A percentile compares a stretch with the other conserved stretches of the same genome.
These are phyloP conservation scores for Albugo laibachii DNA, from an alignment of 352 stramenopile species.

Conservation along the genomic window DNA sequence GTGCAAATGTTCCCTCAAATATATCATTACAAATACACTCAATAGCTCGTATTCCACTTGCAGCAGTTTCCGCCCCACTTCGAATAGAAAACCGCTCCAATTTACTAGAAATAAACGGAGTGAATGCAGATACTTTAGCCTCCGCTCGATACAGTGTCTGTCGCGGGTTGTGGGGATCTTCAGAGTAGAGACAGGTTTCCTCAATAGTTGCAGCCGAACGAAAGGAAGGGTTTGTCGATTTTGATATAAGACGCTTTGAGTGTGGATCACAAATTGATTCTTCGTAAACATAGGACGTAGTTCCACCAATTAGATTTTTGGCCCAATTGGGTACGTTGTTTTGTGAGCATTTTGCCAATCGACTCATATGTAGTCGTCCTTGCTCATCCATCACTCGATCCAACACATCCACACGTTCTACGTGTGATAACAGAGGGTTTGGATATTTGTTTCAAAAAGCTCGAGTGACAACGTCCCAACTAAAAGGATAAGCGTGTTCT, in stretches of 20 bases:
- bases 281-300: constrained; percentile 65
- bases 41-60: constrained; percentile 59
- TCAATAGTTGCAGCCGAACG: constrained; percentile 58
- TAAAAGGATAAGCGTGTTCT: constrained; percentile 55
- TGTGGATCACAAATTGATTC: constrained; percentile 53
- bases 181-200: constrained; percentile 69
- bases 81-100: constrained; percentile 62
- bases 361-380: constrained; percentile 37
- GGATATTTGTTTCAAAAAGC: constrained; percentile 83
- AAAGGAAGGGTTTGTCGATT: constrained; percentile 66
- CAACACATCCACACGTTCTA: constrained; percentile 69
- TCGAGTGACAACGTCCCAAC: constrained; percentile 67
- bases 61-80: constrained; percentile 47
- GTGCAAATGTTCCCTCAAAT: constrained; percentile 63
- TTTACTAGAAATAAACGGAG: constrained; percentile 60
- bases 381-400: constrained; percentile 45
- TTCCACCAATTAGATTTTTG: constrained; percentile 26
- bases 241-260: constrained; percentile 43
- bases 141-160: constrained; percentile 50
- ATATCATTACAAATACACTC: constrained; percentile 73
- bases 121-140: constrained; percentile 63
- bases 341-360: constrained; percentile 57
- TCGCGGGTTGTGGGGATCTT: constrained; percentile 26
- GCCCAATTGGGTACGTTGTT: constrained; percentile 57
- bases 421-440: constrained; percentile 50